Evolutionary conservation across 345 rosid genomes (phyloP), one percentile per base, ranked within the genome.

Genomic region (Gossypium ekmanianum): DNA sequence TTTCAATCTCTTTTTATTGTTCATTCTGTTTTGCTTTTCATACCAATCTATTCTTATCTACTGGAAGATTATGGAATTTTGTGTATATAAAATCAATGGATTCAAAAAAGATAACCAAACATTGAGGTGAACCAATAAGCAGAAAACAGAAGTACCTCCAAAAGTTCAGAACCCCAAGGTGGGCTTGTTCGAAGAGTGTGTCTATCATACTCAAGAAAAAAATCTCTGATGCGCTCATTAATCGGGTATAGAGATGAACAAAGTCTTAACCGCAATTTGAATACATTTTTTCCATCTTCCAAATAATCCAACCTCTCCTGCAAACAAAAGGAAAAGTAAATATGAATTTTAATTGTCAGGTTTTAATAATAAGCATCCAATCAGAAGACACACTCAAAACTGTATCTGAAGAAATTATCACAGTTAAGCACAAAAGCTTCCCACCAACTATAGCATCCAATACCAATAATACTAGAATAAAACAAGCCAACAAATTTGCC

Each of bases 151-250:
- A 73, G 56, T 89, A 95, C 99, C 97, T 95, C 98, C 81, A 95
- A 85, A 80, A 95, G 98, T 90, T 95, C 99, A 67, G 99, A 95
- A 76, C 98, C 98, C 99, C 99, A 95, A 64, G 97, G 99, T 55
- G 99, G 90, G 73, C 87, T 95, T 74, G 99, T 88, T 79, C 92
- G 93, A 74, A 93, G 94, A 71, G 96, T 90, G 85, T 93, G 99
- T 77, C 97, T 89, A 83, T 95, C 99, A 84, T 95, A 95, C 79
- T 95, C 99, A 78, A 95, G 92, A 75, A 94, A 95, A 82, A 95
- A 95, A 82, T 95, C 99, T 81, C 98, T 88, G 52, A 95, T 87
- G 63, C 99, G 98, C 82, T 93, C 99, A 70, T 95, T 95, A 76
- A 87, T 75, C 45, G 99, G 98, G 81, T 89, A 90, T 80, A 95